Evolutionary conservation across 2,329 filamentous ascomycete genomes (phyloP), one percentile per base, ranked within the genome.

Genomic region (Arthrobotrys iridis): DNA sequence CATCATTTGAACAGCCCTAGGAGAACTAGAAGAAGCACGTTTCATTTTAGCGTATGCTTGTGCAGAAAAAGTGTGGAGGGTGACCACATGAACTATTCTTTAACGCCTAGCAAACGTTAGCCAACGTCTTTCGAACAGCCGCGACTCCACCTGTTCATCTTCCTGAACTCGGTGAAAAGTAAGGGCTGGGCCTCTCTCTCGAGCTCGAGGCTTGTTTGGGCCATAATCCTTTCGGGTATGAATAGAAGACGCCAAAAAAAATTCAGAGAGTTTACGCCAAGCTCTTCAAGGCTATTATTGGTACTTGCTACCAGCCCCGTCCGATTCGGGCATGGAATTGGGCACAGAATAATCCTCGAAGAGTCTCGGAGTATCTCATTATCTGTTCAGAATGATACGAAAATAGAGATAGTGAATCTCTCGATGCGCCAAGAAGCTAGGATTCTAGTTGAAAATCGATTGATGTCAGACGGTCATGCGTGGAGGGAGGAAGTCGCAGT

Each of bases 1-100:
- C n/a, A 68, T 75, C 71, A 75, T 68, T 33, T 75, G 71, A 64
- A 52, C 70, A 74, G 45, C 30, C 35, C 55, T 59, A 67, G n/a
- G n/a, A n/a, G n/a, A n/a, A n/a, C n/a, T n/a, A n/a, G n/a, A n/a
- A n/a, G 50, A 55, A 64, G 71, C 63, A 59, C 48, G 71, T 64
- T 75, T 40, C 43, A 58, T 26, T 64, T 60, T 67, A 75, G 70
- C 55, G 62, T 62, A 46, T 58, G 62, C 46, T 41, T 45, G 59
- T 74, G 70, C 62, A 66, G 30, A 11, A 43, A 68, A 59, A 45
- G n/a, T 72, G 55, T 64, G 71, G 46, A 68, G 50, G 43, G 3
- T 20, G 43, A 43, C 37, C 48, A 55, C 67, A 22, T 18, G 13
- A 41, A 45, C 43, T n/a, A 62, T 40, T 70, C 35, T 52, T 55